Base-by-base conservation (phyloP, 2,329 filamentous ascomycete species). In the Fusarium neocosmosporiellum region DNA sequence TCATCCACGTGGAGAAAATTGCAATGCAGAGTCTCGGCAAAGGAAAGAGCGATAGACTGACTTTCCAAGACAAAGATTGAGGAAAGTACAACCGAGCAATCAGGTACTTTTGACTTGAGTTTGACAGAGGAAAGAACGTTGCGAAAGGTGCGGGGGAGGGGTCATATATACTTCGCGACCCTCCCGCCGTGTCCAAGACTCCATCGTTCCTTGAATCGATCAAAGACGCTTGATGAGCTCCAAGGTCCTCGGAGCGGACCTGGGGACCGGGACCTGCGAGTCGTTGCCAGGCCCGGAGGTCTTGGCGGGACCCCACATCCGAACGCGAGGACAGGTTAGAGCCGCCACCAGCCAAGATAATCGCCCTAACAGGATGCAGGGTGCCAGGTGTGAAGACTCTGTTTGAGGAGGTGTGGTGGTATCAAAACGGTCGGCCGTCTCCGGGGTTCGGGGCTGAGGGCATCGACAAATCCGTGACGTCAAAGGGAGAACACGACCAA, bases 111-210 rank as follows among this genome's bases (percentile, higher is more conserved):
- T 43, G 43, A 60, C 57, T 54, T 48, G 58, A 53, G 55, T 34
- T 68, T 70, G 37, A 65, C 48, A 57, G 66, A 55, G 36, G 41
- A 65, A 48, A 59, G 27, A 27, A 48, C 72, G 68, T 65, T 59
- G 36, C 37, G 24, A 20, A 27, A 53, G 59, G 64, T 72, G 73
- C 62, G 75, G 75, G 71, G 75, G 67, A 59, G 29, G 50, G 65
- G 59, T 65, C 64, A 76, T 77, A 77, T 77, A 77, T 77, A 77
- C 59, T 63, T 66, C 34, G 57, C 54, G 57, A 22, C 50, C 53
- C 24, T 20, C 24, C 36, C 43, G 29, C n/a, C 41, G 36, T 62
- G 60, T 41, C 57, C 55, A 55, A 48, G 54, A 36, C 53, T 66
- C 66, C 63, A 60, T 77, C 67, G 67, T 71, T 59, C 33, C 18